Evolutionary conservation across 441 rosid genomes (phyloP).

Genomic region (Erodium moschatum): DNA sequence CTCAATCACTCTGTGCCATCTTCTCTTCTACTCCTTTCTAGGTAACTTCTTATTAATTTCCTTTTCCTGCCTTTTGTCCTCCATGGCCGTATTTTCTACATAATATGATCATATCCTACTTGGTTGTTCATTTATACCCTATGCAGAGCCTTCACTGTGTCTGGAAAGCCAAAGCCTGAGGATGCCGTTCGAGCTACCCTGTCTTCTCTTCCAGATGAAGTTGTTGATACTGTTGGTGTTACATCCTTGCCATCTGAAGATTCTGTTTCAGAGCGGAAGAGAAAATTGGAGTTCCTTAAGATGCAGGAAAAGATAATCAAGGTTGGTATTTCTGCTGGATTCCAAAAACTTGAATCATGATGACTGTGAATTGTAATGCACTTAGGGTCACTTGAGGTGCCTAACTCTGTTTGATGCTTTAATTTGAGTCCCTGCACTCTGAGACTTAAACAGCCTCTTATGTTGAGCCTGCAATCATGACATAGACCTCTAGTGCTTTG

Average conservation of each 20-base stretch:
- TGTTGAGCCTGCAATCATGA: conserved; percentile 11
- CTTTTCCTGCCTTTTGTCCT: neutral
- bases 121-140: conserved; percentile 10
- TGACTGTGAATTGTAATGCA: neutral
- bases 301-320: conserved; percentile 92
- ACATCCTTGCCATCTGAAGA: conserved; percentile 86
- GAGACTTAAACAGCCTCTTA: neutral
- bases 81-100: neutral
- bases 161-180: conserved; percentile 76
- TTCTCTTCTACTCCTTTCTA: conserved; percentile 68
- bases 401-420: neutral
- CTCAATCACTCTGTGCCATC: conserved; percentile 79
- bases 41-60: conserved; percentile 28
- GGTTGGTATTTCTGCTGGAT: conserved; percentile 33
- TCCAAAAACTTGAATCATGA: neutral
- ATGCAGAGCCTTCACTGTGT: conserved; percentile 73
- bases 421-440: neutral
- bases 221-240: conserved; percentile 84
- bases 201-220: conserved; percentile 92
- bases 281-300: conserved; percentile 79
- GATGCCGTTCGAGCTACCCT: conserved; percentile 88
- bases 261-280: conserved; percentile 76
- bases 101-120: conserved; percentile 1
- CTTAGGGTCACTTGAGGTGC: neutral
- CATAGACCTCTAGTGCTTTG: conserved; percentile 7